Evolutionary conservation across 2,329 filamentous ascomycete genomes (phyloP).

Genomic region (Colletotrichum noveboracense): DNA sequence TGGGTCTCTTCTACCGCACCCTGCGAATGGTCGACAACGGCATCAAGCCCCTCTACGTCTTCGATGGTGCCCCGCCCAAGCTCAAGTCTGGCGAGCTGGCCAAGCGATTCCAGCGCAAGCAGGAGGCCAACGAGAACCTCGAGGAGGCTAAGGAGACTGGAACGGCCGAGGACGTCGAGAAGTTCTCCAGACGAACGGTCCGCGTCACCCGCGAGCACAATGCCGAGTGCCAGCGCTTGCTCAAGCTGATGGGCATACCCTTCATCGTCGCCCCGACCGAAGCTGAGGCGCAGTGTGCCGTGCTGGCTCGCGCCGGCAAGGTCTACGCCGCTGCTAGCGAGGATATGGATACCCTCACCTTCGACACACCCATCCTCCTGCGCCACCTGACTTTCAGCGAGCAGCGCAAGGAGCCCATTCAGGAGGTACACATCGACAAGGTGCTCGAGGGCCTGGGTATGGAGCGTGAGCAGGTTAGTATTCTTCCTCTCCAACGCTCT

Average conservation of each 20-base stretch:
- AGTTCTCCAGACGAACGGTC: slow-evolving; percentile 92
- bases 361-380: slow-evolving; percentile 88
- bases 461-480: slow-evolving; percentile 77
- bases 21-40: slow-evolving; percentile 98
- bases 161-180: slow-evolving; percentile 96
- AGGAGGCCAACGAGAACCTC: slow-evolving; percentile 85
- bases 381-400: slow-evolving; percentile 96
- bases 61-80: slow-evolving; percentile 95
- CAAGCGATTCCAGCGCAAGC: slow-evolving; percentile 94
- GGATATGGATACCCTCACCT: slow-evolving; percentile 99
- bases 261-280: slow-evolving; percentile 96
- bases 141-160: slow-evolving; percentile 98
- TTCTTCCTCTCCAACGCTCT: background rate
- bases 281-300: slow-evolving; percentile 95
- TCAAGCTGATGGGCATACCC: slow-evolving; percentile 95
- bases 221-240: slow-evolving; percentile 85
- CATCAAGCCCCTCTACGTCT: slow-evolving; percentile 98
- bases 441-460: slow-evolving; percentile 87
- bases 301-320: slow-evolving; percentile 86
- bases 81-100: slow-evolving; percentile 97
- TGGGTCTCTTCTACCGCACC: slow-evolving; percentile 99
- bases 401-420: slow-evolving; percentile 96
- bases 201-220: slow-evolving; percentile 97
- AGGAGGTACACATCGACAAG: slow-evolving; percentile 88
- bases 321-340: slow-evolving; percentile 97